Evolutionary conservation across 768 basidiomycete species (phyloP), one percentile per base, ranked within the genome.

Genomic region (Tulasnella calospora): DNA sequence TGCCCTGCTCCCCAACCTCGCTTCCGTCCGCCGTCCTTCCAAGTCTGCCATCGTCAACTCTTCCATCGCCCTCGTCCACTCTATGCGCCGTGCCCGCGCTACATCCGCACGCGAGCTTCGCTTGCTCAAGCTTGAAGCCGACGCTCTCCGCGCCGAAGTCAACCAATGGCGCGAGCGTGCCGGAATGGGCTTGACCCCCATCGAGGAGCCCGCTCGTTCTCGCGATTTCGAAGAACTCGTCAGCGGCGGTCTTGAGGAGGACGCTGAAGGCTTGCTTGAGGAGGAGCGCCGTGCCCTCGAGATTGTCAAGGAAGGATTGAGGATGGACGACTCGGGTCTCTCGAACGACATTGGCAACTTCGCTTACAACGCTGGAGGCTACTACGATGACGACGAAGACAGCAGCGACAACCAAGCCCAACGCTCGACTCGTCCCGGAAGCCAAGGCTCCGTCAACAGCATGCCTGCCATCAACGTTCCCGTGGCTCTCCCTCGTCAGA

Each of bases 1-100:
- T 79, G 90, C 91, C 9, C 89, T 98, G 51, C 90, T 99, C 27
- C 95, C 97, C 73, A 94, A 96, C 83, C 90, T 98, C 77, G 92
- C 93, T 15, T 90, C 94, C 82, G 93, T 95, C 84, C 92, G 96
- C 80, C 91, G 97, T 40, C 98, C 98, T 0, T 95, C 94, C 83
- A 99, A 99, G 86, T 94, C 94, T 5, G 92, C 94, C 79, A 98
- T 99, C 84, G 96, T 99, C 85, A 98, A 98, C 85, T 95, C 93
- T 44, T 94, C 92, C 69, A 98, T 98, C 83, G 91, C 94, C 1
- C 93, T 95, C 82, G 90, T 96, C 79, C 92, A 93, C 82, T 89
- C 92, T 30, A 92, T 93, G 55, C 90, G 94, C 72, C 89, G 94
- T 61, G 92, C 95, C 82, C 91, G 94, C 72, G 85, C 91, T 27